These are phyloP conservation scores for Pelagomonas calceolata DNA, from an alignment of 108 stramenopile species.

Conservation along the genomic window DNA sequence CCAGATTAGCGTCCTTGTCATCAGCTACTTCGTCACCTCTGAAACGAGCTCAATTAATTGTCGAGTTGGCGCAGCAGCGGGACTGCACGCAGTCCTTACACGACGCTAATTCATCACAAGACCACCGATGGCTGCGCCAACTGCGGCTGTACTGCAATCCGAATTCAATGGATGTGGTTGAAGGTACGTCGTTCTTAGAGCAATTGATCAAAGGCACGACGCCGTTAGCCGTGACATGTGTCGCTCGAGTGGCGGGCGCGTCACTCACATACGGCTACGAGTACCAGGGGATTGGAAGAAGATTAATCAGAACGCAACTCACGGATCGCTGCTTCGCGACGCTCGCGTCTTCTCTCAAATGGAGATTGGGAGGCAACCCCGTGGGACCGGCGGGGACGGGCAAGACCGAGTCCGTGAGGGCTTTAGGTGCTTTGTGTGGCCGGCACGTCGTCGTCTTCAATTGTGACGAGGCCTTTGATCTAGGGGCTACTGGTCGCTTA, in stretches of 20 bases:
- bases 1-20: conserved; percentile 76
- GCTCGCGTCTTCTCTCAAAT: conserved; percentile 88
- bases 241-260: conserved; percentile 49
- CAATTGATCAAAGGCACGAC: conserved; percentile 49
- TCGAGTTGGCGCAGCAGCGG: conserved; percentile 91
- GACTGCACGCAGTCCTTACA: conserved; percentile 78
- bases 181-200: conserved; percentile 53
- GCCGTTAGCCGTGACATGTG: background rate
- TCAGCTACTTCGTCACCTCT: conserved; percentile 75
- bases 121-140: conserved; percentile 25
- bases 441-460: conserved; percentile 96
- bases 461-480: conserved; percentile 93
- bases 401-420: conserved; percentile 96
- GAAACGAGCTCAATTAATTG: conserved; percentile 95
- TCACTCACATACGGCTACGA: conserved; percentile 92
- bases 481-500: conserved; percentile 90
- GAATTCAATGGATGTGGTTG: background rate
- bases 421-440: conserved; percentile 87
- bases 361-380: conserved; percentile 92
- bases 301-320: conserved; percentile 92
- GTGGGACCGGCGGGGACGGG: conserved; percentile 99
- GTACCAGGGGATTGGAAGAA: conserved; percentile 93
- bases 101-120: conserved; percentile 7
- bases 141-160: conserved; percentile 24
- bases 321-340: conserved; percentile 96